Base-by-base conservation (phyloP, 176 grass and related monocot genomes). In the Oryza brachyantha region DNA sequence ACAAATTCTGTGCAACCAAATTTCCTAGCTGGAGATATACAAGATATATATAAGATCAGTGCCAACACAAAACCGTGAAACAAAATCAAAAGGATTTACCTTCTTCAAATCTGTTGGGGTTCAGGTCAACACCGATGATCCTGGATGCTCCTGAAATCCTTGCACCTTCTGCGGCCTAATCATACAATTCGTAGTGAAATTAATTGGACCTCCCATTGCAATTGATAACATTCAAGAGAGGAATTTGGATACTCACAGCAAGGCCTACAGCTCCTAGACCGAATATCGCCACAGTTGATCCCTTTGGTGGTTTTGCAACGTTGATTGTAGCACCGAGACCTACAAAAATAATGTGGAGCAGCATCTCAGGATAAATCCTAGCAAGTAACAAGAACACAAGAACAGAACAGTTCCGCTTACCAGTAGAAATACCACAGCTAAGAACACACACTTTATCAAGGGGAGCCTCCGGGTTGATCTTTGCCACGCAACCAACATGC, bases 261-360 rank as follows among this genome's bases (percentile, higher is more conserved):
- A 97, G 94, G 29, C 94, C 94, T 28, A 97, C 94, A 55, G 91
- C 94, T 70, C 94, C 94, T n/a, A 97, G 85, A 22, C 94, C 94
- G 0, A 97, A 97, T 40, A 97, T 75, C 6, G 94, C 94, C 7
- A 97, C 94, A 8, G 89, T 88, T 0, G 91, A 91, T 80, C 91
- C 94, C 62, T 94, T 97, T 67, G 76, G 84, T 17, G 94, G 91
- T 75, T 86, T 97, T 13, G 94, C 94, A 76, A 94, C 94, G 78
- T 97, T 97, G 35, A 97, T 78, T 36, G 94, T 79, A 1, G 94
- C 94, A 76, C 94, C 94, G 61, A 92, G 90, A 28, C 94, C 94
- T 97, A 63, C 1, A 64, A 13, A 69, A 38, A 0, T 31, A 57
- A 59, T 21, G 8, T 2, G 27, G 31, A 21, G 74, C 24, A 73